Base-by-base conservation (phyloP, 345 rosid genomes). In the Arabidopsis arenosa region DNA sequence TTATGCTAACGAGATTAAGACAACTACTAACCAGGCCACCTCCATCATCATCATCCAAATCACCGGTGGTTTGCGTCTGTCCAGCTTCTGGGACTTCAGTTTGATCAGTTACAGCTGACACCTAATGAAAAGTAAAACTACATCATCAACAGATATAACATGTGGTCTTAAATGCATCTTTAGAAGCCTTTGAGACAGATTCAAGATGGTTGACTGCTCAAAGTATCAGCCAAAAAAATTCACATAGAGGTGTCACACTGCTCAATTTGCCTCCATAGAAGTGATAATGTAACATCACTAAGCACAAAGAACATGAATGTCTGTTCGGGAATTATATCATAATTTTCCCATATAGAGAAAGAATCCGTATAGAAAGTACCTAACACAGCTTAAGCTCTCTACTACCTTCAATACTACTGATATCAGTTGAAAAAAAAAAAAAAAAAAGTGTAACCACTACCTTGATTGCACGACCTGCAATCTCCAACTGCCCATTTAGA, bases 11-110 rank as follows among this genome's bases (percentile, higher is more conserved):
- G 32, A 44, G 49, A 64, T 17, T 14, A 71, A 76, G 70, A 58
- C 18, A 74, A 64, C 55, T 70, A 84, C 97, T 88, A 60, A 95
- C 99, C 94, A 92, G 83, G 74, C 96, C 98, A 71, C 90, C 90
- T 51, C 98, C 97, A 48, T 95, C 99, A 32, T 95, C 96, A 56
- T 95, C 99, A 83, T 95, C 99, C 76, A 95, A 82, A 90, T 95
- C 98, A 74, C 84, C 91, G 1, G 96, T 74, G 84, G 66, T 85
- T 62, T 86, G 80, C 14, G 12, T 6, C 23, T 73, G 78, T 53
- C 84, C 89, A 75, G 76, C 81, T 51, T 95, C 97, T 70, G 82
- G 90, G 62, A 73, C 52, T 74, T 85, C 91, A 11, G 82, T 75
- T 79, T 90, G 99, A 83, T 95, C 97, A 7, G 99, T 92, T 48